A percentile compares a stretch with the other conserved stretches of the same genome.
Evolutionary conservation across 164 flowering plant genomes (phyloP).

Genomic region (Vitis riparia): DNA sequence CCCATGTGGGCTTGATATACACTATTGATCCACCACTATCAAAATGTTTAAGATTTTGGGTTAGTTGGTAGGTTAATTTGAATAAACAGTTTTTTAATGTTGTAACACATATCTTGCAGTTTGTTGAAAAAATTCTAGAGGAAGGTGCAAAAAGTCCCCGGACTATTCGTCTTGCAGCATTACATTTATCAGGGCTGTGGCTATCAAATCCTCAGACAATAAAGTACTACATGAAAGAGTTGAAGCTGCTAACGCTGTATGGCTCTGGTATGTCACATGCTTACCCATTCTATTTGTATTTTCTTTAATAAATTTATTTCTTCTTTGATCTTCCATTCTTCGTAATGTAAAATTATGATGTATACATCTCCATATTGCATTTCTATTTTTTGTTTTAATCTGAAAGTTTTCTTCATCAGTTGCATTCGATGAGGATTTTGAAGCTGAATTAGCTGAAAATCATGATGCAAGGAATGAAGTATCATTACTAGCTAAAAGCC

Average conservation of each 20-base stretch:
- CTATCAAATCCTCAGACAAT: slow-evolving; percentile 65
- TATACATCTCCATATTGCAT: too few relatives aligned
- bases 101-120: slow-evolving; percentile 41
- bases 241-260: slow-evolving; percentile 79
- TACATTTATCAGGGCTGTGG: slow-evolving; percentile 91
- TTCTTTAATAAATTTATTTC: background rate
- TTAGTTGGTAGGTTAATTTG: too few relatives aligned
- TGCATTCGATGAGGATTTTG: slow-evolving; percentile 99
- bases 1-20: too few relatives aligned
- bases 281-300: background rate
- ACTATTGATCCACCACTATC: too few relatives aligned
- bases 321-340: background rate
- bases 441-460: slow-evolving; percentile 82
- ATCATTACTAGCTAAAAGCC: slow-evolving; percentile 57
- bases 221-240: slow-evolving; percentile 74
- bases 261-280: slow-evolving; percentile 73
- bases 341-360: too few relatives aligned
- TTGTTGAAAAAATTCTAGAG: slow-evolving; percentile 73
- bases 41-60: too few relatives aligned
- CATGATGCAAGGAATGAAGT: slow-evolving; percentile 77
- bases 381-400: slow-evolving; percentile 2
- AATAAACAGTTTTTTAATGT: background rate
- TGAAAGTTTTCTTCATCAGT: slow-evolving; percentile 42
- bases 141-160: slow-evolving; percentile 97
- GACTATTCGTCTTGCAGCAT: slow-evolving; percentile 97